Base-by-base conservation (phyloP, 164 flowering plant species). In the Buxus sempervirens region DNA sequence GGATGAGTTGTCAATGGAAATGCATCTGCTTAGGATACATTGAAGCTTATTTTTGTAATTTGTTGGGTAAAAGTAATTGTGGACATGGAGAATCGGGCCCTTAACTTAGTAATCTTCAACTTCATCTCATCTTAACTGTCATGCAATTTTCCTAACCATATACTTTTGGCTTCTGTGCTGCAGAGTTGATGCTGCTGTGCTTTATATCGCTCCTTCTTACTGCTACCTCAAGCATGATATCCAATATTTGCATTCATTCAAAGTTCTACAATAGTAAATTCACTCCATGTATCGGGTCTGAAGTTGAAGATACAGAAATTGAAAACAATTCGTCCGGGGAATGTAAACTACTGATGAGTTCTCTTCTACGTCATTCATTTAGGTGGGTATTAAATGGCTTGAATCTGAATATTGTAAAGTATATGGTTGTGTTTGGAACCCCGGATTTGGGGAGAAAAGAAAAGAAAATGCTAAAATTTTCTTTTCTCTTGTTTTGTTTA, bases 121-220 rank as follows among this genome's bases (percentile, higher is more conserved):
- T 21, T 5, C 65, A 22, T 12, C 18, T 21, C 67, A 32, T 32
- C 38, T 3, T 32, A 32, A 27, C 24, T 71, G 45, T 21, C 59
- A 16, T 38, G n/a, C n/a, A 15, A 45, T 53, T 42, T n/a, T 16
- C 9, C 26, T 66, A 69, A 59, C 49, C 51, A 76, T 21, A 41
- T 67, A 49, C 15, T 45, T 73, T 72, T 64, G 61, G 58, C 22
- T 73, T 72, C 18, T 61, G 2, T 73, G 67, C 42, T 73, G 68
- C 95, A 95, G 98, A 95, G 81, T 79, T 95, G 83, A 95, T 95
- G 99, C 88, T 95, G 64, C 95, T 95, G 68, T 98, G 99, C 25
- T 95, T 95, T 78, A 92, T 95, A 57, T 95, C 99, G 19, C 95
- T 95, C 56, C 91, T 95, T 72, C 83, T 95, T 6, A 90, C 97